A percentile compares a stretch with the other conserved stretches of the same genome.
Evolutionary conservation across 139 green algal species (phyloP).

Genomic region (Diplosphaera chodatii): DNA sequence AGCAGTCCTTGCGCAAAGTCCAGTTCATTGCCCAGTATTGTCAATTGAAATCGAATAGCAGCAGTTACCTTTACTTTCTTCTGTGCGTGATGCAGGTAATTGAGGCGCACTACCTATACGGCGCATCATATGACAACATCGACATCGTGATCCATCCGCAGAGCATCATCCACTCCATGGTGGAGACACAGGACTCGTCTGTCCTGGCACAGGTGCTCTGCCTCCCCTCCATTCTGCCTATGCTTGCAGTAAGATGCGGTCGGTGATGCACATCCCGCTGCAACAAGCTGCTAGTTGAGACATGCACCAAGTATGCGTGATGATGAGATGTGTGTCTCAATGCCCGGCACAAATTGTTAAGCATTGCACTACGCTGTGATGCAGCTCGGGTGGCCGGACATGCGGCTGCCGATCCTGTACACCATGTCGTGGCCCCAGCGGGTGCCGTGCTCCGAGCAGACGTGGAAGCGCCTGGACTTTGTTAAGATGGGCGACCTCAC

Average conservation of each 20-base stretch:
- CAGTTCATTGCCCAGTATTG: too few species aligned
- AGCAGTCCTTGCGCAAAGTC: too few species aligned
- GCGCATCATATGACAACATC: constrained; percentile 95
- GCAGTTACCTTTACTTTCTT: too few species aligned
- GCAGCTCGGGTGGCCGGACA: constrained; percentile 96
- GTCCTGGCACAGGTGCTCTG: constrained; percentile 84
- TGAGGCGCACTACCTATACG: constrained; percentile 98
- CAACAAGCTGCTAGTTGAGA: too few species aligned
- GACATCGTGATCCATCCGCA: constrained; percentile 99
- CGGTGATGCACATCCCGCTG: too few species aligned
- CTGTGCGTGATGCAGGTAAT: constrained; percentile 73
- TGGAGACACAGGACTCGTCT: constrained; percentile 92
- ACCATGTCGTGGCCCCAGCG: constrained; percentile 96
- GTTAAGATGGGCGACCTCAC: constrained; percentile 90
- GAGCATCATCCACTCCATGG: constrained; percentile 99
- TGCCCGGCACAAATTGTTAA: not conserved
- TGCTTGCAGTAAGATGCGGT: too few species aligned
- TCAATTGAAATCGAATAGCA: too few species aligned
- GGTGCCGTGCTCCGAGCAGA: constrained; percentile 72
- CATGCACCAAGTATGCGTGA: too few species aligned
- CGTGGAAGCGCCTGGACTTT: constrained; percentile 91
- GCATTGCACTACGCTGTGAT: not conserved
- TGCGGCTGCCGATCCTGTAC: constrained; percentile 98
- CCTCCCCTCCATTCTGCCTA: too few species aligned
- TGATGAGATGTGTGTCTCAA: too few species aligned